Base-by-base conservation (phyloP, 1,284 basidiomycete genomes). In the Cutaneotrichosporon dermatis region DNA sequence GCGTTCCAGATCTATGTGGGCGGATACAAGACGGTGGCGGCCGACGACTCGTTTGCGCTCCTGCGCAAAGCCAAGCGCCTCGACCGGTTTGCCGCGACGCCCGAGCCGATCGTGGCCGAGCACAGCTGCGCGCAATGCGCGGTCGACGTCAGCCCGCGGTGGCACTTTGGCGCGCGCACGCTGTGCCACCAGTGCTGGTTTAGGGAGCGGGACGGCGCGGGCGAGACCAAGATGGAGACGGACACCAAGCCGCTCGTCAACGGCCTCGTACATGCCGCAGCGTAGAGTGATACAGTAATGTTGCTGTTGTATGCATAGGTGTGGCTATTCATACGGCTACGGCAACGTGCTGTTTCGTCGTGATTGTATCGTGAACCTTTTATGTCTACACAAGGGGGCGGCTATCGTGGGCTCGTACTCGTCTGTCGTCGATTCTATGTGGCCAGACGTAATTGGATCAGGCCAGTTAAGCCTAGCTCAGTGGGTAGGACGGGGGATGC, bases 21-120 rank as follows among this genome's bases (percentile, higher is more conserved):
- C 56, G 83, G 85, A 8, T 94, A 94, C 81, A 95, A 95, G 78
- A 86, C 88, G 68, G 86, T 88, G 1, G 61, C 69, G 3, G 25
- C 25, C 25, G 77, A 85, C 6, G 80, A 82, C 6, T 84, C 88
- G 2, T 90, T 93, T 72, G 88, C 85, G 2, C 82, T 93, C 10
- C 82, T 94, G 43, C 87, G 91, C 58, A 93, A 94, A 76, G 91
- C 91, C 7, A 84, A 84, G 36, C 84, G 90, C 9, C 81, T 94
- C 15, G 91, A 94, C 73, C 79, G 80, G 34, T 81, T 89, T 39
- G 36, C 68, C 4, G 16, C 10, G 7, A 9, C 39, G 15, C 60
- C 64, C 15, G 53, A 41, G 15, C 40, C 53, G 0, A 44, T 45
- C 8, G 42, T 46, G 12, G 51, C 52, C 15, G 51, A 54, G 40